These are phyloP conservation scores for Colletotrichum abscissum DNA, from an alignment of 2,329 filamentous ascomycete genomes.

Conservation along the genomic window DNA sequence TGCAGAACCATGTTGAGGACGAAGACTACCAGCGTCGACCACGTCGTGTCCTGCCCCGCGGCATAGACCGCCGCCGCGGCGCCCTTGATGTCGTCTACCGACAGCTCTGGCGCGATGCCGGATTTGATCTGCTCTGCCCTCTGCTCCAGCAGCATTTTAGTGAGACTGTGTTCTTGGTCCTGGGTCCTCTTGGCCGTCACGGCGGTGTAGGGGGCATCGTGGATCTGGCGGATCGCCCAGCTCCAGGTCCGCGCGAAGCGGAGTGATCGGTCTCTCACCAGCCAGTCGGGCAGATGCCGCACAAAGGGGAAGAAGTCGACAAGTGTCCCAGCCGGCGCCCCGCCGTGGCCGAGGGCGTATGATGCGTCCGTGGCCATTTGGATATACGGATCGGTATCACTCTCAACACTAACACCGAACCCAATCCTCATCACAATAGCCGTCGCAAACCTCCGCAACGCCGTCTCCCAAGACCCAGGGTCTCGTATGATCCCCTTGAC, in stretches of 20 bases:
- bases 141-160: slow-evolving; percentile 42
- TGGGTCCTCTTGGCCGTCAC: slow-evolving; percentile 9
- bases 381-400: slow-evolving; percentile 49
- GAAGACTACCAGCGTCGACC: slow-evolving; percentile 47
- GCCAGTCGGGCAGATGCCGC: slow-evolving; percentile 51
- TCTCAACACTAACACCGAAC: slow-evolving; percentile 53
- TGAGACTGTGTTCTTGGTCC: slow-evolving; percentile 25
- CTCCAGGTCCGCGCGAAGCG: slow-evolving; percentile 44
- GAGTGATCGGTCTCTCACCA: slow-evolving; percentile 44
- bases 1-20: slow-evolving; percentile 38
- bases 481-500: slow-evolving; percentile 44
- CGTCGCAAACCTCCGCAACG: slow-evolving; percentile 51
- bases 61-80: slow-evolving; percentile 59
- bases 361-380: slow-evolving; percentile 38
- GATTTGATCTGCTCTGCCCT: slow-evolving; percentile 39
- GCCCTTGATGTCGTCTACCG: slow-evolving; percentile 57
- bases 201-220: slow-evolving; percentile 54
- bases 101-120: slow-evolving; percentile 47
- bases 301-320: slow-evolving; percentile 61
- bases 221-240: slow-evolving; percentile 50
- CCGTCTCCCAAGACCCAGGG: slow-evolving; percentile 49
- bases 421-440: slow-evolving; percentile 56
- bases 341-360: slow-evolving; percentile 46
- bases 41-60: slow-evolving; percentile 59
- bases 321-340: slow-evolving; percentile 48